These are phyloP conservation scores for Malus hybrid DNA, from an alignment of 331 rosid species.

Conservation along the genomic window DNA sequence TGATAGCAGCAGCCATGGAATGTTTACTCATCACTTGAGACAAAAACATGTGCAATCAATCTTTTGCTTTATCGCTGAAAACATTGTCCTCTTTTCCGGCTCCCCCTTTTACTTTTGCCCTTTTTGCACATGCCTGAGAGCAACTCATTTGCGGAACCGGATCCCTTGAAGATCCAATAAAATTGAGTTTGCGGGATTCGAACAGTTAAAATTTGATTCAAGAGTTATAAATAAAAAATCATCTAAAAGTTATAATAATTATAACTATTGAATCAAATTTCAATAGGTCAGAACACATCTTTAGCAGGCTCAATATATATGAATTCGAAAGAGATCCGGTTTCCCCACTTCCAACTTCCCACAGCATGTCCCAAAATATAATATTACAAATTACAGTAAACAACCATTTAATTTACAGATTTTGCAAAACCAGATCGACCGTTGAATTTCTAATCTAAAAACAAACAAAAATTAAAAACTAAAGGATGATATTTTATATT, in stretches of 20 bases:
- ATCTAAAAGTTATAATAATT: too few species aligned
- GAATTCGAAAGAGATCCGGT: too few species aligned
- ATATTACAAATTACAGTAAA: neutral
- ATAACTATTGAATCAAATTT: too few species aligned
- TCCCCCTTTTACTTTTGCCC: neutral
- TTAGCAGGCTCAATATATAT: too few species aligned
- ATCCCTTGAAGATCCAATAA: too few species aligned
- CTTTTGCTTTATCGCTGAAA: slow-evolving; percentile 2
- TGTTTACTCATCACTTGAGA: neutral
- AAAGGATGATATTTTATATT: neutral
- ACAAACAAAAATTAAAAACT: neutral
- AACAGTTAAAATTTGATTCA: too few species aligned
- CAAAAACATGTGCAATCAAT: neutral
- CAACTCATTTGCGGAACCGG: too few species aligned
- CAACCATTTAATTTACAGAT: neutral
- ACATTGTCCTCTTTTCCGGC: neutral
- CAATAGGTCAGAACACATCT: too few species aligned
- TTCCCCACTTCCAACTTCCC: neutral
- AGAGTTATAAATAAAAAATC: too few species aligned
- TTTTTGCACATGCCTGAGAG: neutral
- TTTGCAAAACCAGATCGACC: neutral
- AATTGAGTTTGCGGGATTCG: too few species aligned
- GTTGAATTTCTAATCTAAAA: slow-evolving; percentile 5
- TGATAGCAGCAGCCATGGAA: slow-evolving; percentile 3
- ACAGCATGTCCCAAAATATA: neutral